Evolutionary conservation across 495 filamentous ascomycete genomes (phyloP).

Genomic region (Lichina pygmaea): DNA sequence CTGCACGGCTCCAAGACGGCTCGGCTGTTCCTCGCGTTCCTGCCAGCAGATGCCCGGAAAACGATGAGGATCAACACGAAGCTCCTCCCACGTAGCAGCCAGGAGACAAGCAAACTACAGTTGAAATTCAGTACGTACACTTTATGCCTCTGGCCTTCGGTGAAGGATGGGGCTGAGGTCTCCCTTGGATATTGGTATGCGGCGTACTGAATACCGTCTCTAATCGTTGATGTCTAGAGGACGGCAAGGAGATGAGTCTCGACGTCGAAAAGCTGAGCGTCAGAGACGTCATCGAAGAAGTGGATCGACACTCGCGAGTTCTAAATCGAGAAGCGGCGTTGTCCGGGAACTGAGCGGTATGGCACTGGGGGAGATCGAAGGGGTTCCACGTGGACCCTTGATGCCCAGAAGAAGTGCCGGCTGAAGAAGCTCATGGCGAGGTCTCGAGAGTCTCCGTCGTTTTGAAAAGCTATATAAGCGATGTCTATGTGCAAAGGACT

Average conservation of each 20-base stretch:
- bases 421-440: too few relatives aligned
- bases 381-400: too few relatives aligned
- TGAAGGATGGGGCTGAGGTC: background rate
- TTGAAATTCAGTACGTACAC: constrained; percentile 58
- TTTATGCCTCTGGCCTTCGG: background rate
- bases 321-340: constrained; percentile 64
- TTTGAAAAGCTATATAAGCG: too few relatives aligned
- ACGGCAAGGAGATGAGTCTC: constrained; percentile 51
- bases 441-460: too few relatives aligned
- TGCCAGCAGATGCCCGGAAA: constrained; percentile 54
- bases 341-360: constrained; percentile 5
- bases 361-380: too few relatives aligned
- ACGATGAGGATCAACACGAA: constrained; percentile 54
- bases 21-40: constrained; percentile 58
- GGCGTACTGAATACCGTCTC: background rate
- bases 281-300: constrained; percentile 64
- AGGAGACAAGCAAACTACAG: constrained; percentile 30
- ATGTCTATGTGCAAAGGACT: too few relatives aligned
- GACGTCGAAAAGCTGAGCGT: constrained; percentile 54
- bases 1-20: constrained; percentile 44
- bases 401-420: too few relatives aligned
- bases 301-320: constrained; percentile 62
- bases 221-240: constrained; percentile 22
- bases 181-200: background rate
- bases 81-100: constrained; percentile 36